Evolutionary conservation across 257 asterid genomes (phyloP).

Genomic region (Eustoma russellianum): DNA sequence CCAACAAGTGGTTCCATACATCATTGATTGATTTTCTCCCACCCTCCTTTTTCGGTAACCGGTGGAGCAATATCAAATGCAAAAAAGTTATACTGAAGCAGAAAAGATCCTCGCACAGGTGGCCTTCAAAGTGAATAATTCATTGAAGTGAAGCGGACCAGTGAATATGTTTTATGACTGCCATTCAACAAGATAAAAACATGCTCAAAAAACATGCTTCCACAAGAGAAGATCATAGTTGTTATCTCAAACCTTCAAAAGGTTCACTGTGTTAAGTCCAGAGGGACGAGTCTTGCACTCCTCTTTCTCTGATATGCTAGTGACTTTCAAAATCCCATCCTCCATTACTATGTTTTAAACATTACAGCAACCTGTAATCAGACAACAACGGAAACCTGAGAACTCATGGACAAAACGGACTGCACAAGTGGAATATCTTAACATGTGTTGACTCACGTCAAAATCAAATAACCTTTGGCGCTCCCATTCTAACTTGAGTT

Average conservation of each 20-base stretch:
- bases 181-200: neutral
- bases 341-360: conserved; percentile 55
- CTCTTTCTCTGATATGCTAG: conserved; percentile 54
- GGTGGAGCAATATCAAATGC: no score
- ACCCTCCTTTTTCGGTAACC: no score
- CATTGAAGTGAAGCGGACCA: no score
- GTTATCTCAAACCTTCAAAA: conserved; percentile 57
- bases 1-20: conserved; percentile 1
- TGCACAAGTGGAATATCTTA: neutral
- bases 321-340: conserved; percentile 54
- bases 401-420: conserved; percentile 5
- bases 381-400: conserved; percentile 17
- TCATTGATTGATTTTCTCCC: no score
- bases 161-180: no score
- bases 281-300: conserved; percentile 69
- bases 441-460: conserved; percentile 44
- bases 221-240: conserved; percentile 1
- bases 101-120: no score
- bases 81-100: no score
- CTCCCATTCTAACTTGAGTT: conserved; percentile 80
- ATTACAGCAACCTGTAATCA: conserved; percentile 52
- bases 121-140: no score
- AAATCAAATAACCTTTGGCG: conserved; percentile 72
- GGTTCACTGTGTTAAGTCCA: conserved; percentile 92
- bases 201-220: no score